These are phyloP conservation scores for Geotrichum australiense DNA, from an alignment of 1,139 yeast genomes.

Conservation along the genomic window DNA sequence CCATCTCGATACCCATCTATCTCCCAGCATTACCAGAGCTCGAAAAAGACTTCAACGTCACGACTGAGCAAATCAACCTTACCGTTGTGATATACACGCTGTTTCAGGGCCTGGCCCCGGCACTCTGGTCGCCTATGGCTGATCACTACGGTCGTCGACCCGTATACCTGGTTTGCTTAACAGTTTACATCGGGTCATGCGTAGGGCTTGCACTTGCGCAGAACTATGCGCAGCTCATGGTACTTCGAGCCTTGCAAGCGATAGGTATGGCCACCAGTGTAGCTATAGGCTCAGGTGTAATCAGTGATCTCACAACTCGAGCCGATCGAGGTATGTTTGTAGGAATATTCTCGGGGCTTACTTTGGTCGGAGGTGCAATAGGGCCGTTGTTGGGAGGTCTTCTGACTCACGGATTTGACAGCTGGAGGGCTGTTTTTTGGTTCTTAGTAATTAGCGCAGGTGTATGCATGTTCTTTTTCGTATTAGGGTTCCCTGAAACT, in stretches of 20 bases:
- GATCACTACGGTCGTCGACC: slow-evolving; percentile 69
- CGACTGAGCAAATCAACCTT: slow-evolving; percentile 51
- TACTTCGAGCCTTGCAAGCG: slow-evolving; percentile 61
- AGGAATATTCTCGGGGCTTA: slow-evolving; percentile 57
- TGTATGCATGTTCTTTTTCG: slow-evolving; percentile 32
- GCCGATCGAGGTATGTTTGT: slow-evolving; percentile 58
- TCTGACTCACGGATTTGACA: slow-evolving; percentile 46
- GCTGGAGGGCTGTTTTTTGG: slow-evolving; percentile 73
- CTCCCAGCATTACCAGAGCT: slow-evolving; percentile 62
- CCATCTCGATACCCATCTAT: slow-evolving; percentile 64
- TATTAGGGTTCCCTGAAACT: slow-evolving; percentile 58
- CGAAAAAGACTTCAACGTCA: slow-evolving; percentile 44
- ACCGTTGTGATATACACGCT: slow-evolving; percentile 66
- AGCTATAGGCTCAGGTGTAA: slow-evolving; percentile 48
- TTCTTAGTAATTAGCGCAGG: slow-evolving; percentile 60
- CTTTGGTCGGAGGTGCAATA: slow-evolving; percentile 63
- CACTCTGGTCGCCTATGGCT: slow-evolving; percentile 55
- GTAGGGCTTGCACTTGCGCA: slow-evolving; percentile 53
- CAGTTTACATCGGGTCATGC: slow-evolving; percentile 50
- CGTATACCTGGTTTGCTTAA: slow-evolving; percentile 46
- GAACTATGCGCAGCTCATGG: slow-evolving; percentile 47
- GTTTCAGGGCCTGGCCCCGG: slow-evolving; percentile 65
- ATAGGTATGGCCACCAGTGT: slow-evolving; percentile 64
- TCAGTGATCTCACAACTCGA: slow-evolving; percentile 8
- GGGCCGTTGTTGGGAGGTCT: slow-evolving; percentile 74